A percentile compares a stretch with the other conserved stretches of the same genome.
Evolutionary conservation across 2,329 filamentous ascomycete species (phyloP).

Genomic region (Gliomastix tumulicola): DNA sequence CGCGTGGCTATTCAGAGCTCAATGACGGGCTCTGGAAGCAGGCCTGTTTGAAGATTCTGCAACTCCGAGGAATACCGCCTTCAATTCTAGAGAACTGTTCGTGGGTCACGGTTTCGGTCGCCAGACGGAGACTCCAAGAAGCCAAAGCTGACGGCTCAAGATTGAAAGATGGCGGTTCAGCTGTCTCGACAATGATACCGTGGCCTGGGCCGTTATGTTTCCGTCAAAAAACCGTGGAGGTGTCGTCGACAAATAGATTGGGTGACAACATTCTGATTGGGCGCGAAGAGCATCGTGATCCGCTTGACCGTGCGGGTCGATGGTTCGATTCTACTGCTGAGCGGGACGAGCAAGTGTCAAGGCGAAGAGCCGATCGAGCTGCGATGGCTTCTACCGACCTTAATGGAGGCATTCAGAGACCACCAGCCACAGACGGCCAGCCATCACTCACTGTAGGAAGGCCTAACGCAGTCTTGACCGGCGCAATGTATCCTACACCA

Average conservation of each 20-base stretch:
- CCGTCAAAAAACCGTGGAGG: slow-evolving; percentile 35
- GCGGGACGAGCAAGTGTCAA: slow-evolving; percentile 37
- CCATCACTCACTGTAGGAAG: slow-evolving; percentile 48
- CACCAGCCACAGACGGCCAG: slow-evolving; percentile 36
- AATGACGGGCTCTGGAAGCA: slow-evolving; percentile 39
- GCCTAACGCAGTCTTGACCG: slow-evolving; percentile 36
- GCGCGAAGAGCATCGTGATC: slow-evolving; percentile 37
- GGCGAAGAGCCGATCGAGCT: slow-evolving; percentile 44
- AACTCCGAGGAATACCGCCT: slow-evolving; percentile 39
- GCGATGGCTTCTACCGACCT: slow-evolving; percentile 31
- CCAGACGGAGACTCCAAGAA: slow-evolving; percentile 35
- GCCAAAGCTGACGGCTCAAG: slow-evolving; percentile 32
- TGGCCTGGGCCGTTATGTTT: slow-evolving; percentile 51
- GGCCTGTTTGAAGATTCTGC: slow-evolving; percentile 42
- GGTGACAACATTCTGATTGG: slow-evolving; percentile 29
- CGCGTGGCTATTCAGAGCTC: slow-evolving; percentile 30
- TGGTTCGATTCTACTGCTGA: slow-evolving; percentile 39
- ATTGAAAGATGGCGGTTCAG: slow-evolving; percentile 24
- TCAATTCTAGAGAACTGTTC: slow-evolving; percentile 32
- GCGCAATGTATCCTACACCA: slow-evolving; percentile 64
- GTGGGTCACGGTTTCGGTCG: slow-evolving; percentile 45
- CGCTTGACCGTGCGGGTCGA: slow-evolving; percentile 35
- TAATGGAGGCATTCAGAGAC: slow-evolving; percentile 31
- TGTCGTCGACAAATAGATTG: slow-evolving; percentile 27
- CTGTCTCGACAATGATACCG: slow-evolving; percentile 31